Base-by-base conservation (phyloP, 768 basidiomycete species). In the Termitomyces sp. region DNA sequence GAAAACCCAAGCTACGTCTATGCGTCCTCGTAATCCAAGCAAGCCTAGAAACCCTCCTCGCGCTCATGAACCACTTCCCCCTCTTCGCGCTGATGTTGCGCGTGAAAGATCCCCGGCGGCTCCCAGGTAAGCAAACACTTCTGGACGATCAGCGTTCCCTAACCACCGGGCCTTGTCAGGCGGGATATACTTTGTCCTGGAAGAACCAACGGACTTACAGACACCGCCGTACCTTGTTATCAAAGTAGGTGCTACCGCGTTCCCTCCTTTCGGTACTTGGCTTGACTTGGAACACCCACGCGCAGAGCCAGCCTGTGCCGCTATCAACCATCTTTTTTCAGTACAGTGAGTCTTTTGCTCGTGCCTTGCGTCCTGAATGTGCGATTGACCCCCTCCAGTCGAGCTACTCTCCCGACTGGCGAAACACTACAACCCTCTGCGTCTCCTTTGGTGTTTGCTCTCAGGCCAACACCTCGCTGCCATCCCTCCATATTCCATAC, bases 61-160 rank as follows among this genome's bases (percentile, higher is more conserved):
- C 85, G 0, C 86, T 94, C 61, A 82, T 98, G 78, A 95, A 97
- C 60, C 87, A 93, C 61, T 97, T 97, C 61, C 94, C 96, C 1
- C 74, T 98, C 3, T 98, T 98, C 68, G 88, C 88, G 0, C 69
- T 98, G 29, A 85, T 95, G 80, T 68, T 98, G 31, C 78, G 92
- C 27, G 62, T 85, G 8, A 97, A 98, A 69, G 92, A 96, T 66
- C 86, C 92, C 1, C 79, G 80, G 64, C 78, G 96, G 29, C 66
- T 97, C 8, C 93, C 96, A 57, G 91, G 94, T 89, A 55, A 53
- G 67, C 26, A 32, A 32, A 9, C 5, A 4, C 6, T 4, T 56
- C 34, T 59, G 34, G 24, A 5, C 8, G 26, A 26, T 36, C n/a
- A n/a, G 8, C 20, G 20, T 13, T 22, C 20, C n/a, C 20, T n/a